Evolutionary conservation across 2,329 filamentous ascomycete genomes (phyloP), one percentile per base, ranked within the genome.

Genomic region (Neonectria sp.): DNA sequence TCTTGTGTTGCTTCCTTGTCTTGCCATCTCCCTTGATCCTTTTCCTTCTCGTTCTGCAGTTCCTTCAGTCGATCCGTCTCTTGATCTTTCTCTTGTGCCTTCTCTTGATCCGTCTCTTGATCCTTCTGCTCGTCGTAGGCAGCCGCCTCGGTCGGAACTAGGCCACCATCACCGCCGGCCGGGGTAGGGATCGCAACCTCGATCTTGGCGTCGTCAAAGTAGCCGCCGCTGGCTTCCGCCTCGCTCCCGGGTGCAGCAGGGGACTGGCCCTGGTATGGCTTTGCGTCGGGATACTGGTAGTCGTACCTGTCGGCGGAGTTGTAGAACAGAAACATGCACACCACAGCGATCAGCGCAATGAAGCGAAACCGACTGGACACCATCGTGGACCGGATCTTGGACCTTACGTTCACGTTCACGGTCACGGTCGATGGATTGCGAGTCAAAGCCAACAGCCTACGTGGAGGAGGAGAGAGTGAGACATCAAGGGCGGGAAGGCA

Each of bases 351-450:
- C 11, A 53, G n/a, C n/a, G 29, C 51, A 13, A 53, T 24, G 9
- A 53, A 35, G 29, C 51, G 51, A 24, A 53, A 33, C n/a, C 51
- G 51, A 35, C n/a, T 53, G 6, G 51, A 53, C n/a, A 21, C 51
- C 51, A 53, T 53, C 9, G 31, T 35, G 29, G 15, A 7, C 27
- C 7, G 27, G 27, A 12, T 31, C 25, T 31, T 29, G 17, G 24
- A 27, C 24, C 46, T 21, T 35, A 11, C 31, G 31, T 33, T 33
- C 12, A 35, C 33, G 33, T 35, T 35, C 12, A 35, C 33, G 33
- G 33, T 35, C 21, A 21, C 21, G 21, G 21, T 2, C 33, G 33
- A 52, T 29, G 24, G 46, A 35, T 11, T 12, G 51, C 51, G 29
- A 12, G 31, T 21, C 31, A 24, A 53, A 35, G n/a, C 17, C 11